Base-by-base conservation (phyloP, 495 filamentous ascomycete genomes). In the Neurospora cerealis region DNA sequence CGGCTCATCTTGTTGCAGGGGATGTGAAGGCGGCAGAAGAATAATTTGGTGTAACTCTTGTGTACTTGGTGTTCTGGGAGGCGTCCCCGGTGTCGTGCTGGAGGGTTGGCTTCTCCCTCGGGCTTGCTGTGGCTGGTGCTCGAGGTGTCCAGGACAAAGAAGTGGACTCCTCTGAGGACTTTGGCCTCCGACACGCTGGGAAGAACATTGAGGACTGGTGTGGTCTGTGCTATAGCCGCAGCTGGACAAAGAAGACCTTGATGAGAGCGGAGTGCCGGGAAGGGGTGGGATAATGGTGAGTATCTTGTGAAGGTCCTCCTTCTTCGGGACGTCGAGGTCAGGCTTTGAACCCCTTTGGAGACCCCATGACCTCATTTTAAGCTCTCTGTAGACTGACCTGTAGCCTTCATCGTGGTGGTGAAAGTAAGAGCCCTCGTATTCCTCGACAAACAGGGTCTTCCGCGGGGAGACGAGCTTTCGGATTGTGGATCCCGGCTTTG, bases 171-270 rank as follows among this genome's bases (percentile, higher is more conserved):
- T 73, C 60, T 73, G 71, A 19, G 78, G 79, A 66, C 77, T 81
- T 48, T 7, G 74, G 74, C 8, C 76, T 76, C 38, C 78, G 75
- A 46, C 73, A 38, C 28, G 46, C 28, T 36, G 74, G 44, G 78
- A 78, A 36, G 78, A 78, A 10, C 71, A 71, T 24, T 78, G 70
- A 8, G 79, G 78, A 32, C 75, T 78, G 10, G 74, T 72, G 40
- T 76, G 72, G 54, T 39, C 73, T 19, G 71, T 71, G 44, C 72
- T 77, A 72, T 79, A 74, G 71, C 87, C 82, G 71, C 75, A 83
- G 69, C 80, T 85, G 80, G 79, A 82, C 76, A 86, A 83, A 78
- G 85, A 88, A 72, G 82, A 84, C 28, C 79, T 79, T 24, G 84
- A 87, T 24, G 86, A 85, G 73, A 82, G 80, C 24, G 84, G 83